Base-by-base conservation (phyloP, 2,329 filamentous ascomycete species). In the Immersiporthe knoxdaviesiana region DNA sequence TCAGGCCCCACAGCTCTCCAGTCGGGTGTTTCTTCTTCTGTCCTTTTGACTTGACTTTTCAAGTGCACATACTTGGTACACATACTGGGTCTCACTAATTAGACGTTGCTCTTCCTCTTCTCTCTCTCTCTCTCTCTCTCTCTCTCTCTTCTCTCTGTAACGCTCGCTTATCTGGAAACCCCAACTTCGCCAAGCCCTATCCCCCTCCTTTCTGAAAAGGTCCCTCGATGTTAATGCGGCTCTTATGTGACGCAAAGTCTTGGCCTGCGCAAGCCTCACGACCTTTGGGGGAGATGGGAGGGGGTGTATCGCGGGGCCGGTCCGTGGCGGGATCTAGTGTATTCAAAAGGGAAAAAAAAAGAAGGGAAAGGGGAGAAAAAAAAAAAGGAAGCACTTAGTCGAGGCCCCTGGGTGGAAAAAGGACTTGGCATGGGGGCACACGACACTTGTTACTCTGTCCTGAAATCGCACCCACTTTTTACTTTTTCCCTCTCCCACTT, bases 211-310 rank as follows among this genome's bases (percentile, higher is more conserved):
- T 54, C 47, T 27, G 50, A 16, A 27, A 54, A 11, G 50, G 11
- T 54, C 50, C 24, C n/a, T 54, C 8, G 3, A 30, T 24, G 24
- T 30, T 10, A 16, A 54, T 54, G 50, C 50, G 50, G 50, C 50
- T 54, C 50, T n/a, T n/a, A 16, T 27, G 50, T 2, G n/a, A 54
- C 44, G 21, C n/a, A 54, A 16, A 54, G 50, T 54, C 50, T 54
- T 54, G 50, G 50, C 50, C 50, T 54, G 50, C 50, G 24, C 50
- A 54, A 54, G 50, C 24, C 12, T 30, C 50, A 54, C 50, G 50
- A 54, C 50, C 24, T 27, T 52, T 2, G 21, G 44, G 21, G 21
- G 6, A 8, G 14, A 12, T 11, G 41, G 37, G 11, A 10, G 37
- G 11, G 37, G 37, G 6, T 39, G 18, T 47, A 47, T 47, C 44